phyloP scores from a whole-genome alignment of 2,329 filamentous ascomycete genomes.

The Alternaria dauci region DNA sequence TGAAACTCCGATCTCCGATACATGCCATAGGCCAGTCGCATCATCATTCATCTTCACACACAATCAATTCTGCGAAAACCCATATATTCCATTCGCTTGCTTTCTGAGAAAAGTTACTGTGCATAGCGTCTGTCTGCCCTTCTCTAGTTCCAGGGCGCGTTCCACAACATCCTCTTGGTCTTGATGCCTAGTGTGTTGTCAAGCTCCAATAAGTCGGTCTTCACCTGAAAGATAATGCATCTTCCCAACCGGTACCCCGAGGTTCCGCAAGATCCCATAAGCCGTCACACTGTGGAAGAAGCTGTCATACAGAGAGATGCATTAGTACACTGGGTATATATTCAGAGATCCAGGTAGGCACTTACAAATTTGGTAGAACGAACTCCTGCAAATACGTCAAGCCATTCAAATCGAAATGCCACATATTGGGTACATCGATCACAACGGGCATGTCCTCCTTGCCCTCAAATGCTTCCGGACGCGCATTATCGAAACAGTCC shows the following conservation, averaged over 20 bases:
- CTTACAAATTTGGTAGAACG: neutral
- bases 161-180: too few species aligned
- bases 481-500: neutral
- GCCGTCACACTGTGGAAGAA: neutral
- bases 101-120: neutral
- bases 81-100: neutral
- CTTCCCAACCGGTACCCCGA: neutral
- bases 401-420: neutral
- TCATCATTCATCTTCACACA: neutral
- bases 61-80: neutral
- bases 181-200: neutral
- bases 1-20: neutral
- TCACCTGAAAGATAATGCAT: neutral
- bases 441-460: neutral
- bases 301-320: neutral
- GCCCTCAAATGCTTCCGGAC: neutral
- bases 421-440: neutral
- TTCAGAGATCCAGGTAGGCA: accelerated
- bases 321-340: neutral
- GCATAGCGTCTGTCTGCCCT: neutral
- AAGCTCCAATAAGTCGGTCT: neutral
- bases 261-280: neutral
- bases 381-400: neutral
- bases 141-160: neutral
- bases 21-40: neutral